These are phyloP conservation scores for Candida pseudoviswanathii DNA, from an alignment of 1,139 yeast genomes.

Conservation along the genomic window DNA sequence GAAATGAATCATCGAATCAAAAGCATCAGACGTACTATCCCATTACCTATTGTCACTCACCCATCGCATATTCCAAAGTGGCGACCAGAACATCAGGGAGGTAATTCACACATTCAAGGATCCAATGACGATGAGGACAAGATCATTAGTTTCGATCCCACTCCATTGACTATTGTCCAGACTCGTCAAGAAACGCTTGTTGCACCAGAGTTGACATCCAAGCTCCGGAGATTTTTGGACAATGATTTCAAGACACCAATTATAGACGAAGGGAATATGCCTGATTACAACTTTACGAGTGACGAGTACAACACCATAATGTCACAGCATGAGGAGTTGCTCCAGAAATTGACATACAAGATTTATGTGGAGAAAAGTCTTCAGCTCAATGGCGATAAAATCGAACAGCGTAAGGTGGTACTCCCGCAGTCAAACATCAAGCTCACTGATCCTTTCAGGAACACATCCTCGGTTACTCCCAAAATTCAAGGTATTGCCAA, in stretches of 20 bases:
- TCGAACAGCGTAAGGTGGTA: slow-evolving; percentile 46
- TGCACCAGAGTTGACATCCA: slow-evolving; percentile 35
- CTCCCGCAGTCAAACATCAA: slow-evolving; percentile 48
- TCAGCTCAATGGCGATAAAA: slow-evolving; percentile 45
- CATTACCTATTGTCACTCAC: slow-evolving; percentile 69
- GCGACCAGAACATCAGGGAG: slow-evolving; percentile 44
- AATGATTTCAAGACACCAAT: slow-evolving; percentile 48
- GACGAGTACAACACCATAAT: slow-evolving; percentile 37
- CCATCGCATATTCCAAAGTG: slow-evolving; percentile 75
- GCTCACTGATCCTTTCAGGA: slow-evolving; percentile 43
- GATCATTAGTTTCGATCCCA: slow-evolving; percentile 31
- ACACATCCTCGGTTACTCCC: slow-evolving; percentile 41
- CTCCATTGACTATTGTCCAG: slow-evolving; percentile 28
- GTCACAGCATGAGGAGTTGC: slow-evolving; percentile 33
- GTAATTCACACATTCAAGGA: slow-evolving; percentile 34
- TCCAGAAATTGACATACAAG: slow-evolving; percentile 34
- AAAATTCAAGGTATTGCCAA: slow-evolving; percentile 41
- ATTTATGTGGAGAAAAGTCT: slow-evolving; percentile 37
- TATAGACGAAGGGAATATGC: slow-evolving; percentile 38
- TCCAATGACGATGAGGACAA: slow-evolving; percentile 43
- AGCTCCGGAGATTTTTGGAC: slow-evolving; percentile 56
- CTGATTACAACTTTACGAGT: slow-evolving; percentile 35
- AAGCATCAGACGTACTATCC: slow-evolving; percentile 50
- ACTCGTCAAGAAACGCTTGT: slow-evolving; percentile 20
- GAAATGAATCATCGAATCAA: slow-evolving; percentile 33